Evolutionary conservation across 306 rosid species (phyloP), one percentile per base, ranked within the genome.

Genomic region (Vigna reflexopilosa): DNA sequence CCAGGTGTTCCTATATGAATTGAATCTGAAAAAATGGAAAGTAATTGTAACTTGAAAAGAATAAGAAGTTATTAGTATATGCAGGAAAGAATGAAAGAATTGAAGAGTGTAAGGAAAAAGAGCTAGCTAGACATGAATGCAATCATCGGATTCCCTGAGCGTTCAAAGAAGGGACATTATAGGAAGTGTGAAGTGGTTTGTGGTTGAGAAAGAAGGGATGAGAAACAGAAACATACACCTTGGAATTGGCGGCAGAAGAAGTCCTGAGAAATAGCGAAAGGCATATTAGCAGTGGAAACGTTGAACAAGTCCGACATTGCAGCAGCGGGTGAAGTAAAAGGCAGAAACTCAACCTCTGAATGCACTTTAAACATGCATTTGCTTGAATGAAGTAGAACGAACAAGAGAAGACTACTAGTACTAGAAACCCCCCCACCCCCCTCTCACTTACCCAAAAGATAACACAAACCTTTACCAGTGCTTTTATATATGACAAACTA

Each of bases 111-210:
- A 67, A 86, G 15, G 34, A 73, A 78, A 30, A 80, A 71, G 57
- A 8, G 85, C 44, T 61, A 59, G 28, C 71, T 38, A 66, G 71
- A 88, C 69, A 88, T 61, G 87, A 88, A 72, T 75, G 87, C 70
- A 78, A 90, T 96, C 99, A 96, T 96, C 98, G 99, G 98, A 96
- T 96, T 93, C 99, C 98, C 12, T 34, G 83, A 86, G 82, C 34
- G 70, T 78, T 91, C 93, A 96, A 85, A 82, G 73, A 62, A 76
- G 65, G 79, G 83, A 81, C 98, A 96, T 91, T 67, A 26, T 26
- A 77, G 80, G 38, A 85, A 71, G 19, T 44, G 47, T 32, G 45
- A 17, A 67, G 80, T 44, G 79, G 87, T 67, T 26, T 77, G 85
- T 78, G 80, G 73, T 78, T 82, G 80, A 79, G 16, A n/a, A 20